Base-by-base conservation (phyloP, 169 alveolate genomes). In the Plasmodium falciparum region DNA sequence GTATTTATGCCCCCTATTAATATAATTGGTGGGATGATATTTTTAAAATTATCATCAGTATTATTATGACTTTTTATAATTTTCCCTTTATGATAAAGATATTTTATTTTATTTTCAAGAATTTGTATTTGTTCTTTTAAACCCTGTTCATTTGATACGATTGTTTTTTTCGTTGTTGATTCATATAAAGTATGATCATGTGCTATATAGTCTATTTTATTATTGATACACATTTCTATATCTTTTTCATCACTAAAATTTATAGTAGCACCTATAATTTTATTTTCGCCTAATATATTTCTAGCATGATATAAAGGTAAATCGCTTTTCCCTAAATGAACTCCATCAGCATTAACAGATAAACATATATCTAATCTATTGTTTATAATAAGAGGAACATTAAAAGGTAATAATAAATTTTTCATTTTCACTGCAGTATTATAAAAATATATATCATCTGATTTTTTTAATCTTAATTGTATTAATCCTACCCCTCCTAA, bases 281-380 rank as follows among this genome's bases (percentile, higher is more conserved):
- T 93, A 4, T 83, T 63, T 17, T 66, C 83, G 15, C 95, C 95
- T 69, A 93, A 56, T 17, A 93, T 47, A 9, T 75, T 74, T 17
- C 95, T 88, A 1, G 93, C 95, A 26, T 74, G 69, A 12, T 62
- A 70, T 26, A 88, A 71, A 6, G 95, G 94, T 49, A 93, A 8
- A 50, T 93, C 95, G 7, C 72, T 76, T 39, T 88, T 91, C 0
- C 95, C 95, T 73, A 93, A 80, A 65, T 93, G 95, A 17, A 93
- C 73, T 54, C 94, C 95, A 78, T 93, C 94, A 1, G 94, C 93
- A 11, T 88, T 94, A 11, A 78, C 88, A 5, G 92, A 80, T 67
- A 93, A 20, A 11, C 93, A 90, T 71, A 93, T 90, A 59, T 93
- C 95, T 15, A 89, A 20, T 39, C 94, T 89, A 26, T 93, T 89